Evolutionary conservation across 495 filamentous ascomycete genomes (phyloP).

Genomic region (Alectoria sarmentosa): DNA sequence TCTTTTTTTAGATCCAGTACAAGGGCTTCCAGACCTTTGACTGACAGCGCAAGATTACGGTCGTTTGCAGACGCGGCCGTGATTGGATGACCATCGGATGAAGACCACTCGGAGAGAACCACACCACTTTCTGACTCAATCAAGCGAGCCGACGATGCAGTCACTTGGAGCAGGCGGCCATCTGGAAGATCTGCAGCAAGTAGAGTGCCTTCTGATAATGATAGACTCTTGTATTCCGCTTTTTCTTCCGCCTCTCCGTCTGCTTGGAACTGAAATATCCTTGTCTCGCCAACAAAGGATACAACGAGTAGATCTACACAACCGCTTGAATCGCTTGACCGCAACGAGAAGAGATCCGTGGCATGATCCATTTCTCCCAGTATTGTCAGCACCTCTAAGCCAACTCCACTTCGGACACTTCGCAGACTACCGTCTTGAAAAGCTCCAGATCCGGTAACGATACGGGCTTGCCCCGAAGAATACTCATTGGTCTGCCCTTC

Average conservation of each 20-base stretch:
- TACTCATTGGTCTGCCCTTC: slow-evolving; percentile 79
- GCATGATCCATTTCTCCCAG: slow-evolving; percentile 74
- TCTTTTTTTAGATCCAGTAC: slow-evolving; percentile 57
- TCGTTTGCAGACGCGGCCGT: slow-evolving; percentile 72
- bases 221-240: slow-evolving; percentile 61
- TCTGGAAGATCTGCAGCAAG: slow-evolving; percentile 55
- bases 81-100: slow-evolving; percentile 52
- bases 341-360: slow-evolving; percentile 59
- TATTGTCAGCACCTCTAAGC: slow-evolving; percentile 79
- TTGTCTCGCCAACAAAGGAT: slow-evolving; percentile 76
- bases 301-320: slow-evolving; percentile 65
- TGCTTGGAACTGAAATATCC: slow-evolving; percentile 68
- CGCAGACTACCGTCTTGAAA: slow-evolving; percentile 78
- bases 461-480: slow-evolving; percentile 88
- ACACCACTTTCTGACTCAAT: slow-evolving; percentile 64
- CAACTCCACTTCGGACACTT: slow-evolving; percentile 88
- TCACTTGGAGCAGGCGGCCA: slow-evolving; percentile 71
- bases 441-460: slow-evolving; percentile 87
- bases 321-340: slow-evolving; percentile 40
- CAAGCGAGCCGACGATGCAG: slow-evolving; percentile 52
- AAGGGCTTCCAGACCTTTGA: slow-evolving; percentile 60
- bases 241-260: slow-evolving; percentile 83
- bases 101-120: slow-evolving; percentile 59
- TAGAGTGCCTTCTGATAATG: slow-evolving; percentile 65
- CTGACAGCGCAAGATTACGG: slow-evolving; percentile 59